Conservation (phyloP, 2,329 filamentous ascomycete species). For the Graphilbum ipis-grandicollis region DNA sequence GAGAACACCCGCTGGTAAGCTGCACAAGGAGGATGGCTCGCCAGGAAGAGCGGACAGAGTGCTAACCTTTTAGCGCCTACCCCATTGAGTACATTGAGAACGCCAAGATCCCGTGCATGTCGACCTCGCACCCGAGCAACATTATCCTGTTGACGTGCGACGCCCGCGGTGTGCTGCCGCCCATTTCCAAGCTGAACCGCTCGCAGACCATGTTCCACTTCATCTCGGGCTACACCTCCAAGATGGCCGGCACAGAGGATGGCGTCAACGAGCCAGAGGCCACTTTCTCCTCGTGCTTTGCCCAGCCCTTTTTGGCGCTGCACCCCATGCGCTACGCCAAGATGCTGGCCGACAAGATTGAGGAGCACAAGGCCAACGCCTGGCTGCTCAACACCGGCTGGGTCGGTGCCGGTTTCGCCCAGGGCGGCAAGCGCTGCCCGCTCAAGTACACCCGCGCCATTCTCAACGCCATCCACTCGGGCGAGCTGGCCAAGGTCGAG, state of each 20-base stretch:
- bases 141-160: conserved; percentile 98
- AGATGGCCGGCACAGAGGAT: conserved; percentile 98
- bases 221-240: conserved; percentile 98
- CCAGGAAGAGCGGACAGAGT: background rate
- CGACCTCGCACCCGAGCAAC: conserved; percentile 77
- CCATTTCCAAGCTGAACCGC: conserved; percentile 89
- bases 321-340: conserved; percentile 98
- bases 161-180: conserved; percentile 88
- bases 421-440: conserved; percentile 90
- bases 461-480: conserved; percentile 93
- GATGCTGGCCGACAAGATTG: conserved; percentile 98
- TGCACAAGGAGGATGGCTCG: too few species aligned
- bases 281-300: conserved; percentile 98
- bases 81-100: conserved; percentile 98
- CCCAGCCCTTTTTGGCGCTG: conserved; percentile 94
- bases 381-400: conserved; percentile 98
- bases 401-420: conserved; percentile 81
- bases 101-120: conserved; percentile 94
- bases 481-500: conserved; percentile 80
- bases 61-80: conserved; percentile 46
- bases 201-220: conserved; percentile 99
- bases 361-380: conserved; percentile 83
- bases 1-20: conserved; percentile 72
- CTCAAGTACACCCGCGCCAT: conserved; percentile 98
- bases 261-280: conserved; percentile 94